Evolutionary conservation across 1,284 basidiomycete species (phyloP).

Genomic region (Malassezia restricta): DNA sequence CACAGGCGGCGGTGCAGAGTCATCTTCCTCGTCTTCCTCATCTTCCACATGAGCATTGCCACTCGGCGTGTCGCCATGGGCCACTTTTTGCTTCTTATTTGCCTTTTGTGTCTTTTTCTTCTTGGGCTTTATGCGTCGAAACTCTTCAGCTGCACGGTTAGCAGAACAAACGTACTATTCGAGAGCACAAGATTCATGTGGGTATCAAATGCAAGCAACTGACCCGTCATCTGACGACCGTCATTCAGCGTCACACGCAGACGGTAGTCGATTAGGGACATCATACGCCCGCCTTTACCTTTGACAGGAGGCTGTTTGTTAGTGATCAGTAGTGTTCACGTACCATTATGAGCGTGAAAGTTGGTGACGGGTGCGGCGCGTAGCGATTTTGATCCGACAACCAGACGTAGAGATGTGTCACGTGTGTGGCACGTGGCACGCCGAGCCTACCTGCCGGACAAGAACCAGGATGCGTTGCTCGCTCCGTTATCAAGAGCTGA

Average conservation of each 20-base stretch:
- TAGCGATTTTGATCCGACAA: background rate
- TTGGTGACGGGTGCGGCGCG: background rate
- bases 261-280: slow-evolving; percentile 91
- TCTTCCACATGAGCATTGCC: slow-evolving; percentile 14
- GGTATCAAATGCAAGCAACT: slow-evolving; percentile 97
- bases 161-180: slow-evolving; percentile 73
- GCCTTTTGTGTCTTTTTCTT: slow-evolving; percentile 10
- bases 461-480: too few relatives aligned
- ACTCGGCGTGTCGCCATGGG: slow-evolving; percentile 28
- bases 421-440: slow-evolving; percentile 6
- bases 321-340: background rate
- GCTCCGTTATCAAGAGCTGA: too few relatives aligned
- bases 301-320: slow-evolving; percentile 28
- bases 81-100: slow-evolving; percentile 27
- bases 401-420: background rate
- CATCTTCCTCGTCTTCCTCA: slow-evolving; percentile 20
- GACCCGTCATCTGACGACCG: slow-evolving; percentile 83
- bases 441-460: too few relatives aligned
- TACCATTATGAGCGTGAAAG: slow-evolving; percentile 1
- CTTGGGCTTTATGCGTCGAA: slow-evolving; percentile 37
- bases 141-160: slow-evolving; percentile 33
- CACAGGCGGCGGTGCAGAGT: slow-evolving; percentile 51
- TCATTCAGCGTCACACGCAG: slow-evolving; percentile 97
- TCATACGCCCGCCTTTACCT: slow-evolving; percentile 61
- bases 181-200: slow-evolving; percentile 99